Percentiles rank a stretch among this genome's conserved stretches.
These are phyloP conservation scores for Phytophthora tentaculata DNA, from an alignment of 352 stramenopile species.

Conservation along the genomic window DNA sequence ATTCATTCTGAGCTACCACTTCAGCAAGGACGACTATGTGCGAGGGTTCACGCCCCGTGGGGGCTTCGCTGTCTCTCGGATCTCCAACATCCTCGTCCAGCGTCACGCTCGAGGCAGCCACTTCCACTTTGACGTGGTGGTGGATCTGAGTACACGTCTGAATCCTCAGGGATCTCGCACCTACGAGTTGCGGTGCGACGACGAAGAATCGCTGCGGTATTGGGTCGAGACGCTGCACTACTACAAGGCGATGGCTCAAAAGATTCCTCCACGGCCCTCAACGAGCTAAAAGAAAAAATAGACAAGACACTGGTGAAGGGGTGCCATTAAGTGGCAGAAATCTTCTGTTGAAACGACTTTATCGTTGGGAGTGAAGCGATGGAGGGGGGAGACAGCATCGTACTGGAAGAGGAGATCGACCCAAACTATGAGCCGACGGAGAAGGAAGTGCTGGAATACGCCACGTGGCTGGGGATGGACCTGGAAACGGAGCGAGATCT, in stretches of 20 bases:
- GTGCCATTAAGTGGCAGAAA: constrained; percentile 10
- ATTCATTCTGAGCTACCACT: constrained; percentile 73
- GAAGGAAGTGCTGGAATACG: constrained; percentile 94
- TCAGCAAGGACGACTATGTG: constrained; percentile 63
- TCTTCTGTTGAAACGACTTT: constrained; percentile 8
- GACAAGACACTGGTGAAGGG: no score
- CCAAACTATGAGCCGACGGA: constrained; percentile 94
- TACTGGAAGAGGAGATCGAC: constrained; percentile 95
- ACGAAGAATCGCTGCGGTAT: constrained; percentile 59
- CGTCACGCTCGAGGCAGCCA: constrained; percentile 42
- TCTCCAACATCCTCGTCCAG: constrained; percentile 64
- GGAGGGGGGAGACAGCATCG: constrained; percentile 80
- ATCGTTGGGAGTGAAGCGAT: constrained; percentile 25
- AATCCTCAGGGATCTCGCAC: constrained; percentile 66
- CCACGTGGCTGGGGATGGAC: constrained; percentile 96
- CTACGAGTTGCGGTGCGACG: constrained; percentile 73
- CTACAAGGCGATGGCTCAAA: constrained; percentile 61
- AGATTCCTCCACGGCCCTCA: constrained; percentile 43
- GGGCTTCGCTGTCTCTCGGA: constrained; percentile 60
- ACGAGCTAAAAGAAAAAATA: no score
- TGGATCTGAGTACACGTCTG: constrained; percentile 66
- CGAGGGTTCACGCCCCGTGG: constrained; percentile 71
- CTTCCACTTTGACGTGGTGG: constrained; percentile 73
- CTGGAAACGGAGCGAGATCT: constrained; percentile 90
- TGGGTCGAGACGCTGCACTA: constrained; percentile 78